These are phyloP conservation scores for Trichoderma citrinoviride DNA, from an alignment of 2,329 filamentous ascomycete genomes.

Conservation along the genomic window DNA sequence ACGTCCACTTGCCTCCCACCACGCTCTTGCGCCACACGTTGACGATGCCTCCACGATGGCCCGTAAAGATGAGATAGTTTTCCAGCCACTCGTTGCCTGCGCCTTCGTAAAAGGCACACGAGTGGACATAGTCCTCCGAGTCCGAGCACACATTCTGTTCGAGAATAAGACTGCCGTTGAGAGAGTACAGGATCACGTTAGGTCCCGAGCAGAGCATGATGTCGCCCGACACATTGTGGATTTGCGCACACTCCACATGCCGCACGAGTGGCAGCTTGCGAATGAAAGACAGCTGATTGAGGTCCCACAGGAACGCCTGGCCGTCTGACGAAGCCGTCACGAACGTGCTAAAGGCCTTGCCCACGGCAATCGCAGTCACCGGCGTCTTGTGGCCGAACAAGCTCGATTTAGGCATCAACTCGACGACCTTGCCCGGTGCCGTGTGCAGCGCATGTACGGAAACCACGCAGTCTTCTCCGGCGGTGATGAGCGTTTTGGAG, in stretches of 20 bases:
- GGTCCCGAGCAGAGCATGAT: conserved; percentile 80
- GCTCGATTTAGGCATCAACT: conserved; percentile 73
- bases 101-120: conserved; percentile 91
- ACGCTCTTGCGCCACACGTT: conserved; percentile 68
- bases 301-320: conserved; percentile 85
- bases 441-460: conserved; percentile 75
- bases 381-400: conserved; percentile 88
- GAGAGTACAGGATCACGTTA: conserved; percentile 73
- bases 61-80: conserved; percentile 81
- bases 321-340: conserved; percentile 81
- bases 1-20: conserved; percentile 62
- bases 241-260: conserved; percentile 68
- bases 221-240: conserved; percentile 89
- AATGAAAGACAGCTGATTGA: conserved; percentile 86
- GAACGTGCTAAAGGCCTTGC: conserved; percentile 83
- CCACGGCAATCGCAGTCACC: conserved; percentile 78
- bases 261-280: conserved; percentile 63
- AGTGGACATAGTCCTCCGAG: conserved; percentile 72
- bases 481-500: conserved; percentile 85
- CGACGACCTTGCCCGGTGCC: conserved; percentile 64
- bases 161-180: conserved; percentile 81
- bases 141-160: conserved; percentile 74
- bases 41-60: conserved; percentile 78
- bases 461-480: conserved; percentile 87
- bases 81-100: conserved; percentile 88